Conservation (phyloP, 352 stramenopile species). For the Phytopythium ostracodes region DNA sequence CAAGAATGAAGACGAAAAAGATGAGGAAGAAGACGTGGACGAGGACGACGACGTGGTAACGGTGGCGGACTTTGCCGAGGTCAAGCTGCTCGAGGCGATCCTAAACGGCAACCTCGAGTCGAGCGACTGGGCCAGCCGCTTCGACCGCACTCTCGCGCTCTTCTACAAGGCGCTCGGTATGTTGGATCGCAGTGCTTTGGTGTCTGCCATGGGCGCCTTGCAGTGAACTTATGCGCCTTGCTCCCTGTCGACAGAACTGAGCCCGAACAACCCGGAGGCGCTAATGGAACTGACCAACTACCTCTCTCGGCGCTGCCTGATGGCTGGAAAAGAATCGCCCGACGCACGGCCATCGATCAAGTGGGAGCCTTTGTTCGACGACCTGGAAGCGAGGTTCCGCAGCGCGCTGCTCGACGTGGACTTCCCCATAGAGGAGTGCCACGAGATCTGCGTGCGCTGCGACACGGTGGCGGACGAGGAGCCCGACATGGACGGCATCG, state of each 20-base stretch:
- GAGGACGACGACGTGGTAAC: slow-evolving; percentile 47
- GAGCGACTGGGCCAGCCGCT: slow-evolving; percentile 21
- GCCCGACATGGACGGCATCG: slow-evolving; percentile 56
- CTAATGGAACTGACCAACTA: slow-evolving; percentile 78
- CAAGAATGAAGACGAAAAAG: not conserved
- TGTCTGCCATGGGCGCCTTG: not conserved
- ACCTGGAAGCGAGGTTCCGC: slow-evolving; percentile 41
- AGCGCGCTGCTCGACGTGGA: slow-evolving; percentile 28
- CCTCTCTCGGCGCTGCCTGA: slow-evolving; percentile 38
- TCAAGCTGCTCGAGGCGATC: slow-evolving; percentile 65
- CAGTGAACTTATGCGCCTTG: not conserved
- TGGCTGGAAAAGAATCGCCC: slow-evolving; percentile 7
- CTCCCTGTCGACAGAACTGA: slow-evolving; percentile 27
- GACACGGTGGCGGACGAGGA: slow-evolving; percentile 56
- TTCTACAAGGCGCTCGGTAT: slow-evolving; percentile 54
- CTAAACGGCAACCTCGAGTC: slow-evolving; percentile 43
- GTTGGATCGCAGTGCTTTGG: not conserved
- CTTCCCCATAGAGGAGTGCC: slow-evolving; percentile 57
- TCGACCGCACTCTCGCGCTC: slow-evolving; percentile 44
- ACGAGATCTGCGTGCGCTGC: slow-evolving; percentile 61
- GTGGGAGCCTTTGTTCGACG: slow-evolving; percentile 41
- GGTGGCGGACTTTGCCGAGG: slow-evolving; percentile 40
- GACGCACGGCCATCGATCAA: slow-evolving; percentile 8
- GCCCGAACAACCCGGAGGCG: slow-evolving; percentile 49
- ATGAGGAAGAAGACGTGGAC: slow-evolving; percentile 13